Evolutionary conservation across 805 yeast genomes (phyloP), one percentile per base, ranked within the genome.

Genomic region (Metschnikowia arizonensis): DNA sequence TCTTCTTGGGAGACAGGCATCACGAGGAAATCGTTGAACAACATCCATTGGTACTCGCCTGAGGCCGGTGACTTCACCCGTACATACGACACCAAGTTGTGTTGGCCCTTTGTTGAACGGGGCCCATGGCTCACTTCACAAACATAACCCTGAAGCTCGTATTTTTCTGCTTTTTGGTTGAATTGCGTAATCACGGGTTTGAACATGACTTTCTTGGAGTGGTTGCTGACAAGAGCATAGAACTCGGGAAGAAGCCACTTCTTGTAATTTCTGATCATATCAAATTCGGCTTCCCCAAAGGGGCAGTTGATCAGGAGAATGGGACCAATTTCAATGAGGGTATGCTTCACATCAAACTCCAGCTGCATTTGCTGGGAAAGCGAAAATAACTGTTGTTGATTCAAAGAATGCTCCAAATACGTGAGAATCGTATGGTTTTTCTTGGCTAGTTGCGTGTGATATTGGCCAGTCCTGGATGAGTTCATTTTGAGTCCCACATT

Each of bases 1-100:
- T 93, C 97, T 11, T 74, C 76, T 54, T 83, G 87, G 1, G 83
- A 74, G 0, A 93, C 73, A 19, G 81, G 82, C 55, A 80, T 77
- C 12, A 90, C 98, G 52, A 93, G 68, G 64, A 91, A 93, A 63
- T 93, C 98, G 60, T 93, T 93, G 62, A 93, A 88, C 59, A 93
- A 62, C 57, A 75, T 80, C 99, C 99, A 93, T 54, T 59, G 59
- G 38, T 73, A 73, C 21, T 40, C 43, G 8, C 49, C 50, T 42
- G 47, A 51, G 4, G 52, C 45, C 2, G 51, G 50, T 3, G 52
- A 44, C 12, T 64, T 68, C 3, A 79, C 65, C 49, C 74, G 74
- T 2, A 77, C 73, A 53, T 76, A 77, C 0, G 89, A 76, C 0
- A 86, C 84, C 42, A 83, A 61, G 54, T 81, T 83, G 56, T 79